A percentile compares a stretch with the other conserved stretches of the same genome.
Conservation (phyloP, 2,329 filamentous ascomycete genomes). For the Fusarium torreyae region DNA sequence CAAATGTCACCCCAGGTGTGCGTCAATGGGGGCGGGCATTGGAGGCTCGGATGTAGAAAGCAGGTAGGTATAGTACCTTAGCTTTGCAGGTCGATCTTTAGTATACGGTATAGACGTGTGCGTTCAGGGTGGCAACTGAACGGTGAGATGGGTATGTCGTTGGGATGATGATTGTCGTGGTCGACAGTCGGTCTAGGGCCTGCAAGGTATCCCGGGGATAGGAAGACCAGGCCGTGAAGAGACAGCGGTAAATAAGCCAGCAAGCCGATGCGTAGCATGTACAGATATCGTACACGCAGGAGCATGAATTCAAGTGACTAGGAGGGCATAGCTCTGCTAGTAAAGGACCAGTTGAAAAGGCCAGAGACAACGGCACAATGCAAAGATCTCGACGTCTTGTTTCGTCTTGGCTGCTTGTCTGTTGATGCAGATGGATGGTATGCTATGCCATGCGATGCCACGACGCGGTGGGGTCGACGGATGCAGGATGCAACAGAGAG, state of each 20-base stretch:
- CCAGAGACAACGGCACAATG: constrained; percentile 12
- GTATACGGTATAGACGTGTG: constrained; percentile 34
- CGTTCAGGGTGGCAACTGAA: constrained; percentile 42
- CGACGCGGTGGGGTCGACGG: constrained; percentile 46
- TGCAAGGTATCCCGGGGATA: constrained; percentile 37
- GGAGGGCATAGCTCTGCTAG: constrained; percentile 38
- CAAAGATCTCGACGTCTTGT: constrained; percentile 19
- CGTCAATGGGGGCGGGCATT: constrained; percentile 46
- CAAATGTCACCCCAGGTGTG: constrained; percentile 41
- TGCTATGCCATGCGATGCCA: constrained; percentile 41
- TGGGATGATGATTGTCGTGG: constrained; percentile 41
- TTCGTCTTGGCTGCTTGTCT: constrained; percentile 23
- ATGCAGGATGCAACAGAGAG: constrained; percentile 44
- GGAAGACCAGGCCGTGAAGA: constrained; percentile 13
- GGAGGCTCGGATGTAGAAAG: constrained; percentile 25
- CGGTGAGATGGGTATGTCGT: constrained; percentile 38
- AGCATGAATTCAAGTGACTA: constrained; percentile 12
- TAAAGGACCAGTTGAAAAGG: constrained; percentile 25
- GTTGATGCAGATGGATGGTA: constrained; percentile 22
- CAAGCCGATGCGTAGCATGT: constrained; percentile 16
- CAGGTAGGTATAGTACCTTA: constrained; percentile 24
- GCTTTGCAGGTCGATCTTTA: constrained; percentile 41
- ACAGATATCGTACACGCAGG: constrained; percentile 28
- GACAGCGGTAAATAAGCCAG: constrained; percentile 33
- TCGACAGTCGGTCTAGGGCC: constrained; percentile 43